Evolutionary conservation across 2,329 filamentous ascomycete species (phyloP).

Genomic region (Macroventuria anomochaeta): DNA sequence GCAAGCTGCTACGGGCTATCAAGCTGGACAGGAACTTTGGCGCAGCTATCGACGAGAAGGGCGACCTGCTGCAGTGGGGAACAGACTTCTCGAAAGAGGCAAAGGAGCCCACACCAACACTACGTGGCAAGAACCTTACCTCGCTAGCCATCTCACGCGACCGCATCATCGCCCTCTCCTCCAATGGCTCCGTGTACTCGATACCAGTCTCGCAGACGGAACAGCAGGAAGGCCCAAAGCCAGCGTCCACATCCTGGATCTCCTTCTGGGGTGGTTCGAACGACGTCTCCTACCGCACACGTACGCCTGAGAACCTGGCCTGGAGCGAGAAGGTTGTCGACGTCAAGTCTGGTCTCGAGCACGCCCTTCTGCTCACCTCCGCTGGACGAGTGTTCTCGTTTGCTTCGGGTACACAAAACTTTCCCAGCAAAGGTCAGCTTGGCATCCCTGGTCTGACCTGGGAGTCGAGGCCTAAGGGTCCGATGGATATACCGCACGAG

Average conservation of each 20-base stretch:
- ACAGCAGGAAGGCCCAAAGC: slow-evolving; percentile 69
- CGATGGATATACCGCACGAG: slow-evolving; percentile 84
- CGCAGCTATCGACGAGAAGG: slow-evolving; percentile 84
- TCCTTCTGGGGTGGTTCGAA: slow-evolving; percentile 71
- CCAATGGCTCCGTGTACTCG: slow-evolving; percentile 81
- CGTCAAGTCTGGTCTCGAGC: slow-evolving; percentile 80
- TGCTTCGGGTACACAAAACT: slow-evolving; percentile 79
- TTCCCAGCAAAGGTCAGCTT: slow-evolving; percentile 83
- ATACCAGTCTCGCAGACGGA: slow-evolving; percentile 78
- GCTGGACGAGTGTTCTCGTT: slow-evolving; percentile 86
- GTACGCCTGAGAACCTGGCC: slow-evolving; percentile 69
- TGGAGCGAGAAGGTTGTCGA: slow-evolving; percentile 77
- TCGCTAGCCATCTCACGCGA: slow-evolving; percentile 81
- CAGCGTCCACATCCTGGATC: slow-evolving; percentile 71
- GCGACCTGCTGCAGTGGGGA: slow-evolving; percentile 93
- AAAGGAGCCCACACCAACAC: slow-evolving; percentile 70
- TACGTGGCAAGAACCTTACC: slow-evolving; percentile 80
- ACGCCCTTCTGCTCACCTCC: slow-evolving; percentile 83
- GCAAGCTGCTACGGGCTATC: slow-evolving; percentile 81
- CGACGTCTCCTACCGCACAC: slow-evolving; percentile 72
- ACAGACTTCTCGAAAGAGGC: slow-evolving; percentile 71
- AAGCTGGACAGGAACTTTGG: slow-evolving; percentile 84
- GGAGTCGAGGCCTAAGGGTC: slow-evolving; percentile 75
- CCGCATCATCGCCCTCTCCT: slow-evolving; percentile 79
- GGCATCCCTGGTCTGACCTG: slow-evolving; percentile 85